phyloP scores from a whole-genome alignment of 441 rosid genomes.

The Rhodomyrtus psidioides region DNA sequence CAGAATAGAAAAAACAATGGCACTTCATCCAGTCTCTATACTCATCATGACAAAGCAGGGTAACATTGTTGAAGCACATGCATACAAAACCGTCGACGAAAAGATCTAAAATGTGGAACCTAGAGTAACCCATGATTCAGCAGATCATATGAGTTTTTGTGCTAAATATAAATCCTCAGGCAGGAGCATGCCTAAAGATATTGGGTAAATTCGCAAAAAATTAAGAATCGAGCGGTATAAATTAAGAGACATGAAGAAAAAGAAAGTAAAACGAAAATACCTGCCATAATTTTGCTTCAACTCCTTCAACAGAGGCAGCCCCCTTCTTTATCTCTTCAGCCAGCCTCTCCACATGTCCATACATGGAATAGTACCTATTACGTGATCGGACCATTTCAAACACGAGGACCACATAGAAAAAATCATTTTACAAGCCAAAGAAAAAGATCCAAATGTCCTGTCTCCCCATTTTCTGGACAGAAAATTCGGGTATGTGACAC shows the following conservation, averaged over 20 bases:
- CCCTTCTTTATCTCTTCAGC: constrained; percentile 8
- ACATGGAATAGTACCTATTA: constrained; percentile 1
- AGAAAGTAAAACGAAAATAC: constrained; percentile 13
- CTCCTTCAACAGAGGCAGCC: constrained; percentile 45
- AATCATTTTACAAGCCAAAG: neutral
- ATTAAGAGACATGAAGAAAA: neutral
- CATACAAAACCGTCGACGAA: neutral
- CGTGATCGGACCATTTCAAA: neutral
- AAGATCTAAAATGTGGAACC: neutral
- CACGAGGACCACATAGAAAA: neutral
- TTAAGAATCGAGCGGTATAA: neutral
- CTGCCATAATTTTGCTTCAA: constrained; percentile 95
- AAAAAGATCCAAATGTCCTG: neutral
- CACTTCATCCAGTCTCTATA: neutral
- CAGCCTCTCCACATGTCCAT: constrained; percentile 10
- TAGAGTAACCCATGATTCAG: neutral
- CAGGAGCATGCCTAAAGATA: neutral
- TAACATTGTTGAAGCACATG: neutral
- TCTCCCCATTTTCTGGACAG: neutral
- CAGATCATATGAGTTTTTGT: neutral
- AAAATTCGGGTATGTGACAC: neutral
- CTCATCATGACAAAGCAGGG: neutral
- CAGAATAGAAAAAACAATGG: neutral
- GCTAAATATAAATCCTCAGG: neutral
- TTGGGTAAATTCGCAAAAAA: neutral